Evolutionary conservation across 2,329 filamentous ascomycete species (phyloP).

Genomic region (Botrytis fabae): DNA sequence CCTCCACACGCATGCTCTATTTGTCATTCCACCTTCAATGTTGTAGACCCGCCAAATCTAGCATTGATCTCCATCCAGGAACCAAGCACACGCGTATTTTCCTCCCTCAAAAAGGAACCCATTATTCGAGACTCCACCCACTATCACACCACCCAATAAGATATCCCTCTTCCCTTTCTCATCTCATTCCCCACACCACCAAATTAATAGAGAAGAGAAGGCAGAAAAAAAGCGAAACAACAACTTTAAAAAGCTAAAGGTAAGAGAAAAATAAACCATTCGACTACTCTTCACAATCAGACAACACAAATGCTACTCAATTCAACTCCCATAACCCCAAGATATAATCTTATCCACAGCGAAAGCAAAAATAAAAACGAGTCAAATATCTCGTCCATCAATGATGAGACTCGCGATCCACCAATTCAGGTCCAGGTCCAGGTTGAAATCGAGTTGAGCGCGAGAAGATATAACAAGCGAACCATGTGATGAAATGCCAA

Average conservation of each 20-base stretch:
- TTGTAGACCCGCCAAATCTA: not conserved
- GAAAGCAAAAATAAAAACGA: constrained; percentile 2
- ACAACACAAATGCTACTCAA: constrained; percentile 17
- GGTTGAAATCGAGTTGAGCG: constrained; percentile 1
- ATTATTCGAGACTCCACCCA: not conserved
- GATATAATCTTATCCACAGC: constrained; percentile 20
- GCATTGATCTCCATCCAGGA: not conserved
- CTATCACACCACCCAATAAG: constrained; percentile 7
- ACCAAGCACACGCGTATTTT: not conserved
- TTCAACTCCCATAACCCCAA: constrained; percentile 18
- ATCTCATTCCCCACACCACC: not conserved
- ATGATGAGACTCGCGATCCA: constrained; percentile 8
- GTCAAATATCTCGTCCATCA: not conserved
- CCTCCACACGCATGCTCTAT: not conserved
- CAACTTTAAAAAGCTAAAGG: constrained; percentile 10
- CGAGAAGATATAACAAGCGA: constrained; percentile 15
- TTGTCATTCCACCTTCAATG: not conserved
- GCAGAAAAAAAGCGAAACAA: constrained; percentile 16
- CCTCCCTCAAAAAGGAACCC: not conserved
- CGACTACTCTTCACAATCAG: constrained; percentile 18
- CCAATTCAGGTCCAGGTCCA: not conserved
- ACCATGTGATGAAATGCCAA: constrained; percentile 19
- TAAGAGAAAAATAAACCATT: constrained; percentile 13
- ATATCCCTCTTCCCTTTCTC: not conserved
- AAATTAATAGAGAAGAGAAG: constrained; percentile 21